Conservation (phyloP, 2,329 filamentous ascomycete species). For the Aspergillus brasiliensis region DNA sequence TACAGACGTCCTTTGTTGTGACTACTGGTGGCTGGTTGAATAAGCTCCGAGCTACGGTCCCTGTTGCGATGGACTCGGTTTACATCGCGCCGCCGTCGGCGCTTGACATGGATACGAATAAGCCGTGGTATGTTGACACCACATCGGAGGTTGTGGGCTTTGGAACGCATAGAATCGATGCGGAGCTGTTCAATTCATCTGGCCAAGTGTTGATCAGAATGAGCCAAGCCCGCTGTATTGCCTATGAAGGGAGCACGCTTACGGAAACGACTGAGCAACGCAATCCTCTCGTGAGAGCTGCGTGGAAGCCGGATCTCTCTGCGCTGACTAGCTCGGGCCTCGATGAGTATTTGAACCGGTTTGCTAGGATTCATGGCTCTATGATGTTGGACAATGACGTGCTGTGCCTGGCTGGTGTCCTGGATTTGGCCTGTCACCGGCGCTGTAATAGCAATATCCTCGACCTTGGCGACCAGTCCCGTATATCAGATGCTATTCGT, state of each 20-base stretch:
- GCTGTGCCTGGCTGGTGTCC: background rate
- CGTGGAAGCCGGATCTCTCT: slow-evolving; percentile 9
- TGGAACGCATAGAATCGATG: background rate
- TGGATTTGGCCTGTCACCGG: slow-evolving; percentile 4
- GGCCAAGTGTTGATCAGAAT: background rate
- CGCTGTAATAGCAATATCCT: background rate
- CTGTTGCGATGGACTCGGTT: background rate
- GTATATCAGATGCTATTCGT: background rate
- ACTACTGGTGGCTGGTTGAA: background rate
- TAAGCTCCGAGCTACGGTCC: background rate
- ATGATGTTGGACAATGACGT: background rate
- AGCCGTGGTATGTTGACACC: background rate
- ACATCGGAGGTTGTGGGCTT: background rate
- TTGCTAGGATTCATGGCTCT: background rate
- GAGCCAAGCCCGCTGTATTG: background rate
- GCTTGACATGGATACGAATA: background rate
- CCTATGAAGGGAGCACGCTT: background rate
- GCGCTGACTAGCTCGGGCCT: background rate
- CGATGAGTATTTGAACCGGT: background rate
- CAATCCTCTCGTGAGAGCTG: background rate
- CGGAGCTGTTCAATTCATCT: background rate
- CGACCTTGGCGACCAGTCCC: background rate
- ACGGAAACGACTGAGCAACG: background rate
- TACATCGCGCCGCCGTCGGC: background rate
- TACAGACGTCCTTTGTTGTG: background rate